These are phyloP conservation scores for Colletotrichum viniferum DNA, from an alignment of 2,329 filamentous ascomycete genomes.

Conservation along the genomic window DNA sequence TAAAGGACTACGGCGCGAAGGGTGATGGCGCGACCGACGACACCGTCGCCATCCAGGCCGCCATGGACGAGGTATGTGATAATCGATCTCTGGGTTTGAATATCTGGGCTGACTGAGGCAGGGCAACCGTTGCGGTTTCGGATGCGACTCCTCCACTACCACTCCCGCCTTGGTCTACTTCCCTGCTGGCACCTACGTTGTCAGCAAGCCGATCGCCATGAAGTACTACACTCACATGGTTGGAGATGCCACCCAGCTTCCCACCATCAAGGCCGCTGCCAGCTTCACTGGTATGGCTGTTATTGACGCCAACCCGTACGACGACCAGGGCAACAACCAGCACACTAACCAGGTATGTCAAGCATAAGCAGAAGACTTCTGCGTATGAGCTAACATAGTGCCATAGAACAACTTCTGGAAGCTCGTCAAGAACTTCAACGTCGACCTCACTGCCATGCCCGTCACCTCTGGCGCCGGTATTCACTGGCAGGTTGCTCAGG, in stretches of 20 bases:
- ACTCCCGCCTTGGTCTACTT: conserved; percentile 91
- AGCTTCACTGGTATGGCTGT: conserved; percentile 85
- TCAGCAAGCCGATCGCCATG: conserved; percentile 79
- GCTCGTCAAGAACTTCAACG: conserved; percentile 80
- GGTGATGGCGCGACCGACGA: conserved; percentile 78
- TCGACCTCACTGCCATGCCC: conserved; percentile 74
- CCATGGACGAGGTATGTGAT: conserved; percentile 34
- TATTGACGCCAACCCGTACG: conserved; percentile 88
- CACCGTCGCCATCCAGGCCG: conserved; percentile 81
- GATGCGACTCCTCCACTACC: conserved; percentile 84
- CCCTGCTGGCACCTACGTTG: conserved; percentile 83
- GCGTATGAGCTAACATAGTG: conserved; percentile 33
- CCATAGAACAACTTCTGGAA: conserved; percentile 70
- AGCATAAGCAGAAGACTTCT: fast-evolving
- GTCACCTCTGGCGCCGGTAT: conserved; percentile 69
- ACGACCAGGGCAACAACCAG: conserved; percentile 70
- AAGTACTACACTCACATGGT: conserved; percentile 95
- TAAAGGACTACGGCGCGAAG: conserved; percentile 75
- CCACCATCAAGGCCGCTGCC: conserved; percentile 75
- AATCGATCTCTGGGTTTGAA: too few relatives aligned
- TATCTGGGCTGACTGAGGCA: background rate
- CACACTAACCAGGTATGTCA: conserved; percentile 71
- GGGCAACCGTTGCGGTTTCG: conserved; percentile 79
- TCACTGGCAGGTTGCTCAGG: conserved; percentile 87
- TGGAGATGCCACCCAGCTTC: conserved; percentile 75